phyloP scores from a whole-genome alignment of 192 early-diverging fungal genomes.

The Coemansia sp. region DNA sequence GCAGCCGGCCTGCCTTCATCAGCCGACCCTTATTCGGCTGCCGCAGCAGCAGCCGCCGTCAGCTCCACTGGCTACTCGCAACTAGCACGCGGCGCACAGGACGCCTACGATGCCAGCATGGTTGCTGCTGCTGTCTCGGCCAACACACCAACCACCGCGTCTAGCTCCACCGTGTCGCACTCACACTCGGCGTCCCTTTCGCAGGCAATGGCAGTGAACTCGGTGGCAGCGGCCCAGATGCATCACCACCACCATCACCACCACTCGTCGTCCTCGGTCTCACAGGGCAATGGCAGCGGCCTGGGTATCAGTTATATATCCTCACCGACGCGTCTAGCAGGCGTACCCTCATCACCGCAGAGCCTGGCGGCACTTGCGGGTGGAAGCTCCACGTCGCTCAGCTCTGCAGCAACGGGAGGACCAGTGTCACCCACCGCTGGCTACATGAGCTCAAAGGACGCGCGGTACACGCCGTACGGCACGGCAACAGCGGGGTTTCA shows the following conservation, averaged over 20 bases:
- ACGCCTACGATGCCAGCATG: constrained; percentile 30
- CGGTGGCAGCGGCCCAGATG: constrained; percentile 16
- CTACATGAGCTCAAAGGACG: constrained; percentile 36
- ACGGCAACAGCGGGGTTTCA: constrained; percentile 16
- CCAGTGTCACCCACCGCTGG: constrained; percentile 30
- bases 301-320: constrained; percentile 41
- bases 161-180: constrained; percentile 34
- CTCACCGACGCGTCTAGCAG: constrained; percentile 29
- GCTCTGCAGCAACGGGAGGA: constrained; percentile 4
- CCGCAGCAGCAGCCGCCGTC: constrained; percentile 12
- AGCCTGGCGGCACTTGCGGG: constrained; percentile 6
- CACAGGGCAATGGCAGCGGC: constrained; percentile 30
- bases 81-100: constrained; percentile 40
- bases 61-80: constrained; percentile 30
- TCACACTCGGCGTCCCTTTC: constrained; percentile 52
- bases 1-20: constrained; percentile 42
- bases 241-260: constrained; percentile 33
- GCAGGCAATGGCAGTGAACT: constrained; percentile 38
- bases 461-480: constrained; percentile 40
- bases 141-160: constrained; percentile 13
- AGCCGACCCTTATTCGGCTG: constrained; percentile 38
- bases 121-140: constrained; percentile 15
- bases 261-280: constrained; percentile 18
- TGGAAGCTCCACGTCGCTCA: constrained; percentile 14
- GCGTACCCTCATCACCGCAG: constrained; percentile 40